phyloP scores from a whole-genome alignment of 441 rosid genomes.

The Brassica hybrid region DNA sequence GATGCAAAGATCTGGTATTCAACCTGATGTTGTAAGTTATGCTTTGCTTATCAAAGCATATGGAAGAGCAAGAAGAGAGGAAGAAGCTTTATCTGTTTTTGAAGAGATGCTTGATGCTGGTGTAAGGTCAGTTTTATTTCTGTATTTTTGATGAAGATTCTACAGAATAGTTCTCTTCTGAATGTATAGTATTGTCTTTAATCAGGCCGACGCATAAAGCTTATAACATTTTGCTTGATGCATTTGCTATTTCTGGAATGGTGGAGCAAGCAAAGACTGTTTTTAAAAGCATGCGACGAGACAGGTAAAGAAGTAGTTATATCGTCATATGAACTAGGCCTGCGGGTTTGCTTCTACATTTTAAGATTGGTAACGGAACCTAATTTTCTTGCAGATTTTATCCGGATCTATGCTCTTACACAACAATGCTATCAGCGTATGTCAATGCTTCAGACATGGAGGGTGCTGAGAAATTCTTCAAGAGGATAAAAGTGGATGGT shows the following conservation, averaged over 20 bases:
- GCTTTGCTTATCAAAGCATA: conserved; percentile 90
- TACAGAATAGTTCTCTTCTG: background rate
- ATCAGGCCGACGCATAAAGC: conserved; percentile 92
- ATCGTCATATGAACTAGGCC: background rate
- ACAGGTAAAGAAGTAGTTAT: conserved; percentile 58
- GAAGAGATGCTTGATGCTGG: conserved; percentile 98
- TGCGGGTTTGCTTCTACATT: background rate
- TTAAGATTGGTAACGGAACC: background rate
- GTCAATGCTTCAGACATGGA: conserved; percentile 89
- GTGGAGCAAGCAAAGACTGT: conserved; percentile 90
- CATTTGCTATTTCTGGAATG: conserved; percentile 95
- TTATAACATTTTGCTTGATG: conserved; percentile 91
- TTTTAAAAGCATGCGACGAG: conserved; percentile 95
- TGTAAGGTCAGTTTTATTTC: conserved; percentile 62
- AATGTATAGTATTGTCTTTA: background rate
- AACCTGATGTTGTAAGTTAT: conserved; percentile 91
- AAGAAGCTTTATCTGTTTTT: conserved; percentile 95
- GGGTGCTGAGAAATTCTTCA: conserved; percentile 87
- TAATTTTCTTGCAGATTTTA: conserved; percentile 51
- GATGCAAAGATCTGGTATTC: conserved; percentile 93
- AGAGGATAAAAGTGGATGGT: conserved; percentile 71
- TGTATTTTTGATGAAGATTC: background rate
- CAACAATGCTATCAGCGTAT: conserved; percentile 95
- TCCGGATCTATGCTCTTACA: conserved; percentile 88
- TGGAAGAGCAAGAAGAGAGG: conserved; percentile 94